phyloP scores from a whole-genome alignment of 1,284 basidiomycete species.

The Meira nashicola region DNA sequence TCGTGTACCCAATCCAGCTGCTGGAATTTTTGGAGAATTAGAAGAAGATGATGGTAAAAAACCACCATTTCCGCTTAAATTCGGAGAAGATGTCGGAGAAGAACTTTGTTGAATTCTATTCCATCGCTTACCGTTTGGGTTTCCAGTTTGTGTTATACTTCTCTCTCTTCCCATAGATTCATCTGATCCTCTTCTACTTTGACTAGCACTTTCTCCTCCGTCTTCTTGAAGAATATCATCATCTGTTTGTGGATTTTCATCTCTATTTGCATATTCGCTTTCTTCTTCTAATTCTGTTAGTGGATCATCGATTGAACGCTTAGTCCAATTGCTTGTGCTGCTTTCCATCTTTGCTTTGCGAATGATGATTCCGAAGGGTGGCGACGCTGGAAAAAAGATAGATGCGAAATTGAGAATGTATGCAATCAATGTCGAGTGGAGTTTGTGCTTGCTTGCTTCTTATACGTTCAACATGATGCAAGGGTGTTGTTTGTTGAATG shows the following conservation, averaged over 20 bases:
- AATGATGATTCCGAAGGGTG: too few relatives aligned
- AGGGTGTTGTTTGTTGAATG: too few relatives aligned
- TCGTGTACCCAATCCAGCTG: slow-evolving; percentile 36
- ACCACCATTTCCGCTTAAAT: background rate
- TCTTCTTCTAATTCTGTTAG: slow-evolving; percentile 7
- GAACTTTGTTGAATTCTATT: background rate
- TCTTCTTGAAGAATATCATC: background rate
- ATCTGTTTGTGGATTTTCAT: too few relatives aligned
- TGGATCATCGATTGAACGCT: slow-evolving; percentile 1
- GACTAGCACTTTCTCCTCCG: background rate
- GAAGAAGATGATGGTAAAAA: background rate
- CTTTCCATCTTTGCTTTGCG: too few relatives aligned
- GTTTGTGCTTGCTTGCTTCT: too few relatives aligned
- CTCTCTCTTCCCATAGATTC: background rate
- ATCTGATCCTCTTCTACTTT: background rate
- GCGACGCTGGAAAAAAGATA: too few relatives aligned
- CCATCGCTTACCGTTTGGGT: background rate
- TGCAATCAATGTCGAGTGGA: too few relatives aligned
- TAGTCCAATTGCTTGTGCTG: too few relatives aligned
- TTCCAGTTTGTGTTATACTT: background rate
- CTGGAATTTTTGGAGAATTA: slow-evolving; percentile 18
- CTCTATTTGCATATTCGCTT: background rate
- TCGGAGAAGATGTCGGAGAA: too few relatives aligned
- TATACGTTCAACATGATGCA: too few relatives aligned
- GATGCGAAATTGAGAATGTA: too few relatives aligned